Conservation (phyloP, 2,329 filamentous ascomycete species). For the Plectosphaerella sp. region DNA sequence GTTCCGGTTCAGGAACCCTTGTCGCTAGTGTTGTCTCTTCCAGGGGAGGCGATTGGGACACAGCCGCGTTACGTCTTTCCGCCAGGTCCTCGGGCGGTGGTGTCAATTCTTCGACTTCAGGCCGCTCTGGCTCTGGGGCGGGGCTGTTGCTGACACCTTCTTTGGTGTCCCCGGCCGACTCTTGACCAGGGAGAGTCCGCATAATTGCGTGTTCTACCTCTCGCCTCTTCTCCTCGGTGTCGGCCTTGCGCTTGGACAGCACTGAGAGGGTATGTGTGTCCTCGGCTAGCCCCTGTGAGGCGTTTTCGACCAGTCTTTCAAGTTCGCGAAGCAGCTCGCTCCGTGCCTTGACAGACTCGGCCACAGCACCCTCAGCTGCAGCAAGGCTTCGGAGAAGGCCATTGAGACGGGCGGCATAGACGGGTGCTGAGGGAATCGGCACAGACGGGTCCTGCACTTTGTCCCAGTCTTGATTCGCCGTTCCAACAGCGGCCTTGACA, state of each 20-base stretch:
- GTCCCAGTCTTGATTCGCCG: conserved; percentile 76
- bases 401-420: conserved; percentile 85
- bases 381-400: conserved; percentile 86
- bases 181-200: conserved; percentile 64
- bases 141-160: conserved; percentile 41
- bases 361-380: conserved; percentile 82
- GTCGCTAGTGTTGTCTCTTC: not conserved
- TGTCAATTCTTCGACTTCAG: conserved; percentile 81
- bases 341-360: conserved; percentile 84
- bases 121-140: conserved; percentile 61
- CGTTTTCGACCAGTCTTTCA: conserved; percentile 74
- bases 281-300: conserved; percentile 61
- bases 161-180: conserved; percentile 43
- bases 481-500: conserved; percentile 61
- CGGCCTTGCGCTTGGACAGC: conserved; percentile 60
- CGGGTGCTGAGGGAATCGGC: conserved; percentile 72
- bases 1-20: not conserved
- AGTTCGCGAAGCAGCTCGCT: conserved; percentile 72
- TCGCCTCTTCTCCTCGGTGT: conserved; percentile 77
- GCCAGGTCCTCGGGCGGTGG: conserved; percentile 59
- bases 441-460: conserved; percentile 72
- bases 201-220: conserved; percentile 92
- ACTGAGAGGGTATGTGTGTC: conserved; percentile 66
- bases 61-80: not conserved
- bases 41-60: not conserved